phyloP scores from a whole-genome alignment of 2,329 filamentous ascomycete species.

The Aspergillus puulaauensis region DNA sequence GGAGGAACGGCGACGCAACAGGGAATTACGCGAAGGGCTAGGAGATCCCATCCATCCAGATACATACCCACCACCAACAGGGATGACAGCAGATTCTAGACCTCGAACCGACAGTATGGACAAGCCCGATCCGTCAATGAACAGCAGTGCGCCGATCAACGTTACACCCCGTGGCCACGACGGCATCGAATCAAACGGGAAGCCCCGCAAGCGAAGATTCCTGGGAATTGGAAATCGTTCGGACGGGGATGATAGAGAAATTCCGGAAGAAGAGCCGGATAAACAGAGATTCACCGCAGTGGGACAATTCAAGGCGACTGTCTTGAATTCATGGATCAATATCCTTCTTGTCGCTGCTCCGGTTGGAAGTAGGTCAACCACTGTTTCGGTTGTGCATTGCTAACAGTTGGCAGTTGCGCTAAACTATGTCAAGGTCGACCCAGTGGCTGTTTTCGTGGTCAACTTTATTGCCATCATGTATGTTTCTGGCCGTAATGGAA shows the following conservation, averaged over 20 bases:
- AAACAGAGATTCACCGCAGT: slow-evolving; percentile 38
- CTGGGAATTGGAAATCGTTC: slow-evolving; percentile 17
- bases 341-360: slow-evolving; percentile 76
- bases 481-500: too few relatives aligned
- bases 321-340: slow-evolving; percentile 86
- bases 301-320: slow-evolving; percentile 59
- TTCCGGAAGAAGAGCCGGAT: slow-evolving; percentile 13
- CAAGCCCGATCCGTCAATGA: slow-evolving; percentile 22
- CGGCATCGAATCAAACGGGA: slow-evolving; percentile 9
- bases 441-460: slow-evolving; percentile 73
- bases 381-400: too few relatives aligned
- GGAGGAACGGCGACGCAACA: slow-evolving; percentile 23
- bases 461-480: slow-evolving; percentile 88
- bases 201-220: slow-evolving; percentile 29
- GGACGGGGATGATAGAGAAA: slow-evolving; percentile 10
- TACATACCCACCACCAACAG: slow-evolving; percentile 26
- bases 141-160: slow-evolving; percentile 33
- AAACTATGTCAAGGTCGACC: slow-evolving; percentile 61
- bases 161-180: slow-evolving; percentile 21
- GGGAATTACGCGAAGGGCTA: slow-evolving; percentile 26
- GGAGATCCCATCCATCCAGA: slow-evolving; percentile 24
- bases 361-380: slow-evolving; percentile 54
- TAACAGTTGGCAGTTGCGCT: slow-evolving; percentile 53
- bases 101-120: slow-evolving; percentile 14
- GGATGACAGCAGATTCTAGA: slow-evolving; percentile 21